A percentile compares a stretch with the other conserved stretches of the same genome.
These are phyloP conservation scores for Erysimum pusillum DNA, from an alignment of 441 rosid species.

Conservation along the genomic window DNA sequence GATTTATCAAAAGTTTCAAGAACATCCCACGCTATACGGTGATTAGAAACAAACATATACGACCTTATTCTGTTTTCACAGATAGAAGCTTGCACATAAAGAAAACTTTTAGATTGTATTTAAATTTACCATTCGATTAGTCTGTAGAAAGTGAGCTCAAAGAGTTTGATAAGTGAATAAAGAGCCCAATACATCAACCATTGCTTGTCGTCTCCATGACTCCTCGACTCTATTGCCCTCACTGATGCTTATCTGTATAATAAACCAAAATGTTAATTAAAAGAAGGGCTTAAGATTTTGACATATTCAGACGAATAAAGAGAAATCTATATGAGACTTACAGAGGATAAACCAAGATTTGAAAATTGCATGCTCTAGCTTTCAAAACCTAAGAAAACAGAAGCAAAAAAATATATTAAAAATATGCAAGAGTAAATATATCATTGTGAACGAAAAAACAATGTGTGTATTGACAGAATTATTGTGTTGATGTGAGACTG, in stretches of 20 bases:
- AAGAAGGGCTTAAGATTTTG: no score
- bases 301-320: no score
- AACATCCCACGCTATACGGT: background rate
- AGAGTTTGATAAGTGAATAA: slow-evolving; percentile 66
- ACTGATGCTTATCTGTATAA: slow-evolving; percentile 53
- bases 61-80: slow-evolving; percentile 3
- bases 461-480: no score
- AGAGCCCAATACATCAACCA: slow-evolving; percentile 98
- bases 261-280: no score
- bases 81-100: background rate
- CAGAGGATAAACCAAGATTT: no score
- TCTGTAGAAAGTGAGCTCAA: slow-evolving; percentile 56
- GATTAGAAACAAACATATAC: background rate
- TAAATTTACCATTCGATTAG: slow-evolving; percentile 72
- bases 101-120: background rate
- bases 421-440: no score
- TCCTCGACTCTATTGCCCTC: slow-evolving; percentile 86
- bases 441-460: no score
- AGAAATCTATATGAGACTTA: no score
- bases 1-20: background rate
- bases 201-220: slow-evolving; percentile 78
- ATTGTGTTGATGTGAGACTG: no score
- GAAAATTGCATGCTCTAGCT: no score
- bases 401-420: no score
- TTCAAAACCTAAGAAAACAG: no score